phyloP scores from a whole-genome alignment of 2,329 filamentous ascomycete species.

The Talaromyces sp. region DNA sequence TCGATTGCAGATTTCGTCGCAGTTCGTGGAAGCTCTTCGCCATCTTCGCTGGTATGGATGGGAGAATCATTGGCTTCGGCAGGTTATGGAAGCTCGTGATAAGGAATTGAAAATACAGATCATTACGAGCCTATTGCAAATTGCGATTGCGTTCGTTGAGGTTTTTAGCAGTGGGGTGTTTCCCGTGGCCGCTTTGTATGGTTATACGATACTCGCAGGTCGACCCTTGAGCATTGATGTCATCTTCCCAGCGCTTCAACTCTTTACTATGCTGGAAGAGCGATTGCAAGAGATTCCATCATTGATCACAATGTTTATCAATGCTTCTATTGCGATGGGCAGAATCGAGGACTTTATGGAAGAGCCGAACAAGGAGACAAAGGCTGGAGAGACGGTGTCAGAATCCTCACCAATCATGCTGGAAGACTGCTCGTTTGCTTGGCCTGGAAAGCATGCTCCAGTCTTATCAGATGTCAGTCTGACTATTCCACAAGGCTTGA shows the following conservation, averaged over 20 bases:
- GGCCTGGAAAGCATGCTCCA: constrained; percentile 64
- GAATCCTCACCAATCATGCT: constrained; percentile 43
- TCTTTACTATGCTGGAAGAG: constrained; percentile 72
- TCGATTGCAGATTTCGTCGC: constrained; percentile 74
- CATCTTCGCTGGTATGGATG: constrained; percentile 80
- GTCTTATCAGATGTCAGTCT: constrained; percentile 56
- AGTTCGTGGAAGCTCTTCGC: constrained; percentile 82
- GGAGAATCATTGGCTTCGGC: constrained; percentile 70
- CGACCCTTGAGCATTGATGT: constrained; percentile 71
- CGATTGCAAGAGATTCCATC: constrained; percentile 72
- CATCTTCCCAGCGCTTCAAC: constrained; percentile 79
- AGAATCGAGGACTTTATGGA: constrained; percentile 84
- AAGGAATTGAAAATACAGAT: constrained; percentile 65
- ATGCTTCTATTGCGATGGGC: constrained; percentile 75
- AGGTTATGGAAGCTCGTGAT: constrained; percentile 65
- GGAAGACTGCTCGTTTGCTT: constrained; percentile 68
- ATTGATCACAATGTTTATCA: constrained; percentile 72
- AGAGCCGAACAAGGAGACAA: constrained; percentile 76
- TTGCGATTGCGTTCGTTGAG: constrained; percentile 66
- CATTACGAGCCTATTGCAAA: constrained; percentile 60
- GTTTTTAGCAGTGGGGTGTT: constrained; percentile 69
- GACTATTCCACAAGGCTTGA: constrained; percentile 55
- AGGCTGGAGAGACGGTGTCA: constrained; percentile 36
- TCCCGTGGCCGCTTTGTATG: constrained; percentile 75
- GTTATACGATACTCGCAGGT: constrained; percentile 70